Base-by-base conservation (phyloP, 148 eudicot species). In the Silene conica region DNA sequence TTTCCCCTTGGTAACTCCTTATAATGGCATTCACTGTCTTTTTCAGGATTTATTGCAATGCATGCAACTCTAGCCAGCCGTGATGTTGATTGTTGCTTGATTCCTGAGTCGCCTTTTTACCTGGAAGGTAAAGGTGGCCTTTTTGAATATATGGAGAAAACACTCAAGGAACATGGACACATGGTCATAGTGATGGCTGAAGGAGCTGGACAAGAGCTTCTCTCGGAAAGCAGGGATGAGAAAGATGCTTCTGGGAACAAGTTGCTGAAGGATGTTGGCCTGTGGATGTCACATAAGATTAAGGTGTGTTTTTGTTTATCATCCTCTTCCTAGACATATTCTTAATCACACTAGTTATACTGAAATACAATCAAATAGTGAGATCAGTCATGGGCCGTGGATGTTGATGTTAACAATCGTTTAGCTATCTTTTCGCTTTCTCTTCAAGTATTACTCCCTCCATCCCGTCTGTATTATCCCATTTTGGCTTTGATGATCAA, bases 121-220 rank as follows among this genome's bases (percentile, higher is more conserved):
- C 89, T 94, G 31, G 97, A 88, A 80, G 97, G 97, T 8, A 75
- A 85, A 75, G 98, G 97, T 50, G 98, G 98, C 55, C 93, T 94
- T 23, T 87, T 84, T 66, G 96, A 94, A 70, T 91, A 81, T 70
- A 83, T 89, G 80, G 96, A 85, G 74, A 88, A 84, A 77, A 78
- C 85, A 58, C 87, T 94, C 73, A 94, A 94, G 82, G 98, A 94
- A 83, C 86, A 83, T 68, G 98, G 97, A 38, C 98, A 94, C 78
- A 87, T 94, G 97, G 98, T 94, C 80, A 83, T 94, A 71, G 98
- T 94, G 59, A 88, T 94, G 31, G 98, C 98, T 78, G 98, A 94
- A 83, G 98, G 98, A 79, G 96, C 98, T 0, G 98, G 98, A 62
- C 97, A 94, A 75, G 97, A 90, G 74, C 89, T 94, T 70, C 92